A percentile compares a stretch with the other conserved stretches of the same genome.
Evolutionary conservation across 352 stramenopile genomes (phyloP).

Genomic region (Phytophthora pisi): DNA sequence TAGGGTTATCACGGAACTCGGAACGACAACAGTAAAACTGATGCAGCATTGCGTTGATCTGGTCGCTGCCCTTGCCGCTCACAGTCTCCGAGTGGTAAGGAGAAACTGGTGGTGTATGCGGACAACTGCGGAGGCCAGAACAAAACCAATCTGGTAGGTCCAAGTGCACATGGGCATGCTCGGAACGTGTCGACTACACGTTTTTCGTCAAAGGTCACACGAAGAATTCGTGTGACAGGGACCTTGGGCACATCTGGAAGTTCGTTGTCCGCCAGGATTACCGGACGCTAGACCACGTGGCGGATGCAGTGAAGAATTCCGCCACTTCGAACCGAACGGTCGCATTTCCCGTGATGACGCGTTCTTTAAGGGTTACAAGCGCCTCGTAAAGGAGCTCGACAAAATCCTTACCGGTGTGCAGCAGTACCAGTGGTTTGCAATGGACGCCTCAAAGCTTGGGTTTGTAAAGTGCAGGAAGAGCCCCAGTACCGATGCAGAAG

Average conservation of each 20-base stretch:
- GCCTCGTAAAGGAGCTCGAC: slow-evolving; percentile 9
- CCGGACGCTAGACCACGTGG: slow-evolving; percentile 22
- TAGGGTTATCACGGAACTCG: too few relatives aligned
- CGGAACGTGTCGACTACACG: slow-evolving; percentile 17
- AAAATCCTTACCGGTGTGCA: slow-evolving; percentile 4
- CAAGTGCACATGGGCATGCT: slow-evolving; percentile 16
- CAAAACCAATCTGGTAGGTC: not conserved
- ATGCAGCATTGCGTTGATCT: too few relatives aligned
- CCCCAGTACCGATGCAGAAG: too few relatives aligned
- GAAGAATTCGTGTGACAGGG: slow-evolving; percentile 22
- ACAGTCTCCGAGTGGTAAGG: not conserved
- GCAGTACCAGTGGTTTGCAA: slow-evolving; percentile 21
- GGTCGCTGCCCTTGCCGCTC: too few relatives aligned
- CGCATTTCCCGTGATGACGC: not conserved
- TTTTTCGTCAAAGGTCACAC: slow-evolving; percentile 30
- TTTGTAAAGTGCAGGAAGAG: too few relatives aligned
- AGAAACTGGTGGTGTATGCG: slow-evolving; percentile 10
- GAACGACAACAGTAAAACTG: too few relatives aligned
- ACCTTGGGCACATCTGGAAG: slow-evolving; percentile 14
- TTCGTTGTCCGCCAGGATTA: not conserved
- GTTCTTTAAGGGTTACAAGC: slow-evolving; percentile 19
- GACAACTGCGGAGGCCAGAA: slow-evolving; percentile 23
- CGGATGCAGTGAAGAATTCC: slow-evolving; percentile 1
- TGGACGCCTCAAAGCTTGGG: not conserved
- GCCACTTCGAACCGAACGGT: not conserved